Evolutionary conservation across 2,329 filamentous ascomycete species (phyloP).

Genomic region (Shiraia bambusicola): DNA sequence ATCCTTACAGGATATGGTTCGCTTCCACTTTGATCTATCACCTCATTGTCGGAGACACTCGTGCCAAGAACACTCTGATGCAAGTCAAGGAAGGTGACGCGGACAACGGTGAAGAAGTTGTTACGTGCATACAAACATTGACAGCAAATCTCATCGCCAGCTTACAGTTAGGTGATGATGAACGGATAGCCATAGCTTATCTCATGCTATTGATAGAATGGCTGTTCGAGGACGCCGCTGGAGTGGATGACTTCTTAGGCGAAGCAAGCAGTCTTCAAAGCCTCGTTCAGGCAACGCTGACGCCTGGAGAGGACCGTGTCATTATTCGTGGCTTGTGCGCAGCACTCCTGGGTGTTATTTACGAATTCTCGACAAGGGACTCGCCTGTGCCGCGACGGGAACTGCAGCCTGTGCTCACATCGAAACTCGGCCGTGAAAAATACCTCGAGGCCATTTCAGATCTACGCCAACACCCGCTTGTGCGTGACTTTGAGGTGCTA

Average conservation of each 20-base stretch:
- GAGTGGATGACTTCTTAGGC: conserved; percentile 86
- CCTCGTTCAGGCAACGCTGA: conserved; percentile 70
- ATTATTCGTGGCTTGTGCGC: conserved; percentile 81
- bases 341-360: conserved; percentile 81
- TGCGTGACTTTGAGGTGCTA: conserved; percentile 88
- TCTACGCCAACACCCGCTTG: conserved; percentile 72
- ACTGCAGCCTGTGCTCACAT: conserved; percentile 74
- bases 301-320: conserved; percentile 56
- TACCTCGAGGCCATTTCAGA: conserved; percentile 81
- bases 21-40: conserved; percentile 85
- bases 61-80: conserved; percentile 79
- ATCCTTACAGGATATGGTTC: conserved; percentile 89
- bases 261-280: conserved; percentile 93
- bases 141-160: conserved; percentile 82
- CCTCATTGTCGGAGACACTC: conserved; percentile 74
- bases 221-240: conserved; percentile 89
- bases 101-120: conserved; percentile 86
- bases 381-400: conserved; percentile 83
- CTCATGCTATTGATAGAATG: conserved; percentile 85
- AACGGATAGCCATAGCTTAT: conserved; percentile 79
- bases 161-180: conserved; percentile 73
- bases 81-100: conserved; percentile 86
- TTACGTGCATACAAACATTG: conserved; percentile 88
- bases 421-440: conserved; percentile 78
- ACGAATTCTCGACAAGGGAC: conserved; percentile 97